These are phyloP conservation scores for Tanacetum coccineum DNA, from an alignment of 129 eudicot genomes.

Conservation along the genomic window DNA sequence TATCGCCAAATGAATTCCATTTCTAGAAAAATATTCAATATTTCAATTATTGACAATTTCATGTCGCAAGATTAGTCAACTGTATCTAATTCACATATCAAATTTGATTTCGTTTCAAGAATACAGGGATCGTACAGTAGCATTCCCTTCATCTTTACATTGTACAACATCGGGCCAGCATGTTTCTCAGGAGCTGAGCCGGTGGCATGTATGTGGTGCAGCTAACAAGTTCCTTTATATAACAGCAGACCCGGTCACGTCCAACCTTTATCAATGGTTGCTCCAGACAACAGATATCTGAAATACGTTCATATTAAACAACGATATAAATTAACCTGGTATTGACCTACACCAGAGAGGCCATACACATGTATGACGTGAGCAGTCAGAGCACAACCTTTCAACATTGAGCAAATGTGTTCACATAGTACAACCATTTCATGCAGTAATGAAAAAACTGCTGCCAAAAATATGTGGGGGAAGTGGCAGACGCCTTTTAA, in stretches of 20 bases:
- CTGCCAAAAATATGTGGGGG: too few relatives aligned
- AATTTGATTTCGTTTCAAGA: slow-evolving; percentile 14
- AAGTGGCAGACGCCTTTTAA: not conserved
- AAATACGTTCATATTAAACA: not conserved
- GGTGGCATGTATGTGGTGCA: not conserved
- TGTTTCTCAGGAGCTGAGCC: slow-evolving; percentile 8
- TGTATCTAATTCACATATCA: not conserved
- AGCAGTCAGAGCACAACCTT: too few relatives aligned
- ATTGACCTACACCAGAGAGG: not conserved
- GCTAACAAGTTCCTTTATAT: not conserved
- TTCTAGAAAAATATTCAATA: not conserved
- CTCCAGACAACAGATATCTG: slow-evolving; percentile 10
- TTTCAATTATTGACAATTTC: slow-evolving; percentile 14
- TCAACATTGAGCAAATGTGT: too few relatives aligned
- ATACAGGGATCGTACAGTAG: not conserved
- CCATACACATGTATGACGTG: not conserved
- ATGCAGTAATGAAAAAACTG: too few relatives aligned
- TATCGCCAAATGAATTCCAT: not conserved
- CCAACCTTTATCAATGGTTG: slow-evolving; percentile 6
- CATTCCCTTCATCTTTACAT: slow-evolving; percentile 21
- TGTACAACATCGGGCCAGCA: slow-evolving; percentile 23
- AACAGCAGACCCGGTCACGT: not conserved
- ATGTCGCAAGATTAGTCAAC: not conserved
- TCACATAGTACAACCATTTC: too few relatives aligned
- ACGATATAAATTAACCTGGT: not conserved